Conservation (phyloP, 371 early-diverging fungal genomes). For the Phascolomyces articulosus region DNA sequence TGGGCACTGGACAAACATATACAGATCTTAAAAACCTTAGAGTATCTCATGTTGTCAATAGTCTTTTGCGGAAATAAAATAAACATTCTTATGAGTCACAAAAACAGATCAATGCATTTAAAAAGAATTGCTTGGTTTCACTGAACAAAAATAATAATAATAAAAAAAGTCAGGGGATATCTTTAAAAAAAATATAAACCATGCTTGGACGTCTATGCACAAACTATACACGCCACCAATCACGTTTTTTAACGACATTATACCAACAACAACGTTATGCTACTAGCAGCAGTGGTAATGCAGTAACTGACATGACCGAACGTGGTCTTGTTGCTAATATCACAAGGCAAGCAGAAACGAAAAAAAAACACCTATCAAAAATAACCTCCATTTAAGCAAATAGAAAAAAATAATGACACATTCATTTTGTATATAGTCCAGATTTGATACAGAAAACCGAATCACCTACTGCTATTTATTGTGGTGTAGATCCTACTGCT, state of each 20-base stretch:
- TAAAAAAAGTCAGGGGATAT: not conserved
- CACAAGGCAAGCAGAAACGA: slow-evolving; percentile 28
- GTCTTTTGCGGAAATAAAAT: slow-evolving; percentile 67
- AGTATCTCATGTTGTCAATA: slow-evolving; percentile 85
- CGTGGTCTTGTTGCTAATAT: slow-evolving; percentile 41
- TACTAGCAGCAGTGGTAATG: slow-evolving; percentile 25
- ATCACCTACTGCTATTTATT: slow-evolving; percentile 70
- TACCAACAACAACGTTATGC: not conserved
- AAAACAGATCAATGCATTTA: too few relatives aligned
- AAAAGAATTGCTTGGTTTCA: too few relatives aligned
- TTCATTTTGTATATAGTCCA: slow-evolving; percentile 33
- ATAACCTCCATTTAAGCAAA: not conserved
- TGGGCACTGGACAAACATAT: slow-evolving; percentile 99
- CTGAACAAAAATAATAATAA: too few relatives aligned
- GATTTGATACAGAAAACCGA: slow-evolving; percentile 51
- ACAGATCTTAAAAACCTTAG: slow-evolving; percentile 93
- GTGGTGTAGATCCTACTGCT: slow-evolving; percentile 98
- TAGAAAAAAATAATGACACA: not conserved
- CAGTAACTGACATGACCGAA: slow-evolving; percentile 36
- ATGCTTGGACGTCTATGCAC: not conserved
- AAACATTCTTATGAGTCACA: not conserved
- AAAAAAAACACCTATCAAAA: not conserved
- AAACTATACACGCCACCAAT: not conserved
- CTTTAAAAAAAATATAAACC: not conserved
- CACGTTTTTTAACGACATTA: not conserved